Evolutionary conservation across 2,329 filamentous ascomycete species (phyloP).

Genomic region (Penicillium sp.): DNA sequence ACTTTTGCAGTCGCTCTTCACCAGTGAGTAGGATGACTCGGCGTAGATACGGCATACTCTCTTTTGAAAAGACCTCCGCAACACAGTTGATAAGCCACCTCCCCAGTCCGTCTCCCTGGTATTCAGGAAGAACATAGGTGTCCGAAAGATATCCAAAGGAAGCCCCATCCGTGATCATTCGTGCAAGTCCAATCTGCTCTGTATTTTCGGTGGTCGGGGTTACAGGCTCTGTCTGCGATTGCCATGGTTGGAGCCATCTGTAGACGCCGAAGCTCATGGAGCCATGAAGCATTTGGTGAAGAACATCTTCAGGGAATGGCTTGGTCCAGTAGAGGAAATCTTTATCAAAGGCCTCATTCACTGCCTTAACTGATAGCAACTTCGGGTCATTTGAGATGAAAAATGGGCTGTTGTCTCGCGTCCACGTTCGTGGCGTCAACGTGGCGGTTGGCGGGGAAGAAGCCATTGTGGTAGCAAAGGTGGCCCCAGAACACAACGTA

Average conservation of each 20-base stretch:
- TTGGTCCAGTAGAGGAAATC: constrained; percentile 21
- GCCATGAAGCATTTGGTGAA: constrained; percentile 21
- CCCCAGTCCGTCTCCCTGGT: constrained; percentile 62
- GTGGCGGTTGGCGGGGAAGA: constrained; percentile 13
- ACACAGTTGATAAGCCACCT: constrained; percentile 63
- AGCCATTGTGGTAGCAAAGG: constrained; percentile 8
- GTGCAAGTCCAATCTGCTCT: constrained; percentile 57
- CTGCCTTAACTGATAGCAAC: constrained; percentile 17
- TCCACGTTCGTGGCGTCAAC: constrained; percentile 17
- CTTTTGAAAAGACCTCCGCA: constrained; percentile 51
- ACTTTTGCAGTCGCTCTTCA: constrained; percentile 13
- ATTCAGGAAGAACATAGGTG: constrained; percentile 61
- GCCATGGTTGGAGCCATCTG: neutral
- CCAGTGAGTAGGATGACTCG: constrained; percentile 51
- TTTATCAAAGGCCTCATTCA: constrained; percentile 18
- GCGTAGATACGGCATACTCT: constrained; percentile 59
- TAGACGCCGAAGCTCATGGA: constrained; percentile 25
- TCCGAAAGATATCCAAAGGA: constrained; percentile 70
- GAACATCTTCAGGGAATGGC: constrained; percentile 16
- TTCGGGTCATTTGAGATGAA: constrained; percentile 21
- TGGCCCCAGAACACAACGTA: neutral
- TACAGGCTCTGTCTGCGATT: neutral
- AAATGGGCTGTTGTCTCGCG: constrained; percentile 12
- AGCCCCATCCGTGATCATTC: constrained; percentile 67
- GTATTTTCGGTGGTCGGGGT: constrained; percentile 14